A percentile compares a stretch with the other conserved stretches of the same genome.
Conservation (phyloP, 139 green algal species). For the Haematococcus sp. region DNA sequence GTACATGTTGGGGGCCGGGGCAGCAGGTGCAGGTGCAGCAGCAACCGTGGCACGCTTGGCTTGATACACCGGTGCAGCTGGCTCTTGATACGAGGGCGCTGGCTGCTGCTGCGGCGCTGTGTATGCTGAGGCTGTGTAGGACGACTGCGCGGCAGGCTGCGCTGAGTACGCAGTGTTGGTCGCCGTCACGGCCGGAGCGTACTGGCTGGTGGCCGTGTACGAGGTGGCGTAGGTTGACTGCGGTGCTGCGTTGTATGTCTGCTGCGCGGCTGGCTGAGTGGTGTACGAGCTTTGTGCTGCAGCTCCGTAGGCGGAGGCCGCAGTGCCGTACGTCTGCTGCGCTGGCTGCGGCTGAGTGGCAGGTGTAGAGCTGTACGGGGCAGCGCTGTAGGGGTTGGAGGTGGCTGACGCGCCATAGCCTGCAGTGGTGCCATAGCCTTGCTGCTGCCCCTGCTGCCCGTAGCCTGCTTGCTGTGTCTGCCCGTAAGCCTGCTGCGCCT, state of each 20-base stretch:
- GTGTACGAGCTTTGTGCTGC: not conserved
- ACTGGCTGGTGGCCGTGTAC: conserved; percentile 12
- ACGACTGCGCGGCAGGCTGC: not conserved
- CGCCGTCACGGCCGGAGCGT: not conserved
- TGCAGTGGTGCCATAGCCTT: conserved; percentile 8
- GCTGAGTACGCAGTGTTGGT: not conserved
- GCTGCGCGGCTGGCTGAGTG: not conserved
- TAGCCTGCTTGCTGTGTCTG: not conserved
- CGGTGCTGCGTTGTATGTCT: not conserved
- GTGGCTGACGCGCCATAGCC: conserved; percentile 9
- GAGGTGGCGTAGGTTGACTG: not conserved
- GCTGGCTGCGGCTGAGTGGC: conserved; percentile 1
- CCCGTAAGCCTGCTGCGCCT: conserved; percentile 3
- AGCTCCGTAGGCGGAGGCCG: not conserved
- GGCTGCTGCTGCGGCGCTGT: not conserved
- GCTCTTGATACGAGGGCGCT: conserved; percentile 8
- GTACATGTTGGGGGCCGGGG: conserved; percentile 2
- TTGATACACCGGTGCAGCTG: conserved; percentile 13
- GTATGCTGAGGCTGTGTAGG: not conserved
- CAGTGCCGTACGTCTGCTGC: conserved; percentile 2
- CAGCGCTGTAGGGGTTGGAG: not conserved
- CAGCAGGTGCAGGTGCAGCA: not conserved
- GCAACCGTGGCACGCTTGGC: not conserved
- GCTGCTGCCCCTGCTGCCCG: conserved; percentile 5
- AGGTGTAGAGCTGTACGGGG: not conserved